phyloP scores from a whole-genome alignment of 2,329 filamentous ascomycete genomes.

The Chaetomium sp. region DNA sequence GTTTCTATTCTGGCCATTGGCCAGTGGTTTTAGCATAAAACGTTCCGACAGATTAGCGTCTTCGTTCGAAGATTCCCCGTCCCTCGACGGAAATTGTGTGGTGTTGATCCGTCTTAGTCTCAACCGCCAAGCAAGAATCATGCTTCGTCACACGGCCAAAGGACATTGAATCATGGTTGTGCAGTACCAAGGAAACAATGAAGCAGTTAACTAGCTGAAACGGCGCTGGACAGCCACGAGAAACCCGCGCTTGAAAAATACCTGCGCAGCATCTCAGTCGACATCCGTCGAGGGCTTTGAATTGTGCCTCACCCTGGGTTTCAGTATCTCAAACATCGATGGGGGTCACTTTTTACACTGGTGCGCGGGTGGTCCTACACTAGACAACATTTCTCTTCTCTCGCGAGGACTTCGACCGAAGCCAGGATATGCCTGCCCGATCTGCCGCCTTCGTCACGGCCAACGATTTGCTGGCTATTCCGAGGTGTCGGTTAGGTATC shows the following conservation, averaged over 20 bases:
- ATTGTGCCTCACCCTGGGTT: neutral
- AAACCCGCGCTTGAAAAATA: neutral
- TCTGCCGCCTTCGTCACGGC: neutral
- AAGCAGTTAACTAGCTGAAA: neutral
- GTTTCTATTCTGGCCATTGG: neutral
- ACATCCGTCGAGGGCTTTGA: neutral
- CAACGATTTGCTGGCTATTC: neutral
- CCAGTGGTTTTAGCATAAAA: constrained; percentile 5
- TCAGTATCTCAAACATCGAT: neutral
- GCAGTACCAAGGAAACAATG: neutral
- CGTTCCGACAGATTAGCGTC: neutral
- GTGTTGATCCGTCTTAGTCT: constrained; percentile 1
- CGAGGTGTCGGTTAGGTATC: neutral
- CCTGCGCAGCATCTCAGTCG: neutral
- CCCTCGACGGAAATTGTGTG: neutral
- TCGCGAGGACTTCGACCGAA: neutral
- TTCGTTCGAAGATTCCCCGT: neutral
- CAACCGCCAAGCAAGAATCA: neutral
- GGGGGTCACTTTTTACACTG: neutral
- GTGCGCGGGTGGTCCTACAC: no score
- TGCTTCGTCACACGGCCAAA: neutral
- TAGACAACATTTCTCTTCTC: neutral
- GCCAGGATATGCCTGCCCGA: neutral
- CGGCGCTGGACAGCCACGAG: neutral
- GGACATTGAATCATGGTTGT: neutral